Percentiles rank a stretch among this genome's conserved stretches.
Evolutionary conservation across 352 stramenopile species (phyloP).

Genomic region (Pythium periplocum): DNA sequence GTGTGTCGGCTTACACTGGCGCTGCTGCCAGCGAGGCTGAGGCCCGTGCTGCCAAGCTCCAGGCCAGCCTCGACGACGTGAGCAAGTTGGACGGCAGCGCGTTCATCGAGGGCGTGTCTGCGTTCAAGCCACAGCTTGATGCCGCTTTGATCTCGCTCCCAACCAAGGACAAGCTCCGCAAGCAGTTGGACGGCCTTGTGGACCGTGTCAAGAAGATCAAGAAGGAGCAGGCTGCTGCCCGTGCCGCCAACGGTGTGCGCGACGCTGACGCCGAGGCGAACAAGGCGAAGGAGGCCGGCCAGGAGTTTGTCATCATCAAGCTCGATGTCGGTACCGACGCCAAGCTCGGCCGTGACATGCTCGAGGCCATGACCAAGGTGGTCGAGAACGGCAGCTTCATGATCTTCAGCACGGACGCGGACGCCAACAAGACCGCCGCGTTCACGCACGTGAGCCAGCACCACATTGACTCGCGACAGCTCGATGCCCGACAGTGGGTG

Average conservation of each 20-base stretch:
- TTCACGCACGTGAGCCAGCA: conserved; percentile 91
- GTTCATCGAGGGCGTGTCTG: conserved; percentile 86
- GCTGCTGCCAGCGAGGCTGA: conserved; percentile 85
- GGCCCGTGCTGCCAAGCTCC: conserved; percentile 71
- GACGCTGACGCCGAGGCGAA: conserved; percentile 46
- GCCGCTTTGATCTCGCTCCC: conserved; percentile 86
- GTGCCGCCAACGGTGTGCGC: conserved; percentile 64
- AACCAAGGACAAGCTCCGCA: conserved; percentile 83
- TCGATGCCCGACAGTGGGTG: conserved; percentile 93
- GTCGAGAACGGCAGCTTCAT: conserved; percentile 87
- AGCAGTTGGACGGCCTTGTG: conserved; percentile 68
- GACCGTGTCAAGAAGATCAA: conserved; percentile 80
- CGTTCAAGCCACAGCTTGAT: conserved; percentile 89
- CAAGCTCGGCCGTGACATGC: conserved; percentile 93
- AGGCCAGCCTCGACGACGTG: conserved; percentile 72
- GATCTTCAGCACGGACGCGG: conserved; percentile 90
- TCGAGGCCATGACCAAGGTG: conserved; percentile 85
- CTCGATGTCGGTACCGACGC: conserved; percentile 92
- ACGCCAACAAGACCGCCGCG: conserved; percentile 90
- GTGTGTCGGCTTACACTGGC: conserved; percentile 93
- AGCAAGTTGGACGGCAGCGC: conserved; percentile 64
- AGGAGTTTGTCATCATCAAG: conserved; percentile 84
- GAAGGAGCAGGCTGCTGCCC: conserved; percentile 63
- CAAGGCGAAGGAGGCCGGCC: conserved; percentile 49
- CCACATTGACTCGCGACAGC: conserved; percentile 53